Base-by-base conservation (phyloP, 164 flowering plant species). In the Vitis rotundifolia region DNA sequence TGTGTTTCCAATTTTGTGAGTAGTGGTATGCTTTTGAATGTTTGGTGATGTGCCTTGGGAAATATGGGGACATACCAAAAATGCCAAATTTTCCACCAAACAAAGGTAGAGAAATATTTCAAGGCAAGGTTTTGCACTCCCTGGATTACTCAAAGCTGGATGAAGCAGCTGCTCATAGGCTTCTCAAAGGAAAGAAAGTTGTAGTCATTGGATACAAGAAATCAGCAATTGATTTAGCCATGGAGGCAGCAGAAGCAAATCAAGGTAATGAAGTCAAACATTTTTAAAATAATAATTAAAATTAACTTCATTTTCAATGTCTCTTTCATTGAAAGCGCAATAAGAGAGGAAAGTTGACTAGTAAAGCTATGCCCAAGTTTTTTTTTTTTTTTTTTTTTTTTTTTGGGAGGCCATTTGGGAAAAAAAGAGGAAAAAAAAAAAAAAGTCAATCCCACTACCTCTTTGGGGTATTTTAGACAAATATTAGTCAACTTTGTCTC, bases 121-220 rank as follows among this genome's bases (percentile, higher is more conserved):
- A 67, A 29, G 95, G 95, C 15, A 78, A 83, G 70, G 91, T 90
- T 2, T 15, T 90, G 82, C 95, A 88, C 71, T 18, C 87, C 14
- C 63, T 87, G 54, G 92, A 87, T 15, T 90, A 88, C 69, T 82
- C 84, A 68, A 87, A 87, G 69, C 85, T 90, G 3, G 72, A 81
- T 67, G 70, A 79, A 22, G 86, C 83, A 61, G 87, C 71, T 10
- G 61, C 87, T 12, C 26, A 56, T 50, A 44, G 76, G 49, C 76
- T 90, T 1, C 71, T 90, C 29, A 73, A 77, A 66, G 90, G 84
- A 16, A 88, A 87, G 72, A 90, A 87, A 69, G 90, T 83, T 49
- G 91, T 79, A 1, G 79, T 90, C 12, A 61, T 90, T 63, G 95
- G 95, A 22, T 90, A 79, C 85, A 86, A 86, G 73, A 90, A 90